Evolutionary conservation across 768 basidiomycete genomes (phyloP).

Genomic region (Calocybe cyanea): DNA sequence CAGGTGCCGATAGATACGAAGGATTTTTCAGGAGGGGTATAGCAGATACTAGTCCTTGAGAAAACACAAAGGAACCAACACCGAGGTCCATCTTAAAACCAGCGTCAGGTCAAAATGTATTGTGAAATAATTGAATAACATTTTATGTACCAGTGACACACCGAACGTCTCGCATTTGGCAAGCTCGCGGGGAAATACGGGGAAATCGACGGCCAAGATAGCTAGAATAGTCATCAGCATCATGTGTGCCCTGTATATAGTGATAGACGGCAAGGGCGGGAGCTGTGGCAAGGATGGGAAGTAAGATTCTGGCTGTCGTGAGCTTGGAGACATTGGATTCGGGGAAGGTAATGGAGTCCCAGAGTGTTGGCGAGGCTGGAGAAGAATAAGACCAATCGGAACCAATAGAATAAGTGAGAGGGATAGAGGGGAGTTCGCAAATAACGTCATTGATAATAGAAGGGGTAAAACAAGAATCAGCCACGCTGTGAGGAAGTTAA

Average conservation of each 20-base stretch:
- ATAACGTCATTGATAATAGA: constrained; percentile 77
- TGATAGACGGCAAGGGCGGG: constrained; percentile 70
- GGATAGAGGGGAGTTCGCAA: constrained; percentile 51
- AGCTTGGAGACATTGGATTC: constrained; percentile 11
- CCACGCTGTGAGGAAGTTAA: constrained; percentile 52
- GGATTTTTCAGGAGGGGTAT: constrained; percentile 72
- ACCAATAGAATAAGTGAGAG: constrained; percentile 48
- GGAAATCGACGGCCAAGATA: constrained; percentile 96
- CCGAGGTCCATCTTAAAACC: constrained; percentile 88
- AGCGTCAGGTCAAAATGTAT: constrained; percentile 7
- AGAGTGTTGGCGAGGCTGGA: constrained; percentile 35
- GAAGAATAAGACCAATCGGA: constrained; percentile 41
- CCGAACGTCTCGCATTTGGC: constrained; percentile 96
- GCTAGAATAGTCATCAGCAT: constrained; percentile 87
- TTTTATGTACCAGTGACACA: constrained; percentile 73
- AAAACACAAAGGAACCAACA: constrained; percentile 96
- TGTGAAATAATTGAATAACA: constrained; percentile 2
- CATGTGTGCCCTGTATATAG: constrained; percentile 91
- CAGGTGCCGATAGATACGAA: constrained; percentile 42
- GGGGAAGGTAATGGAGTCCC: constrained; percentile 53
- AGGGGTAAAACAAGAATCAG: constrained; percentile 68
- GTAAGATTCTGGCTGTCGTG: constrained; percentile 6
- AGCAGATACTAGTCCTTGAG: constrained; percentile 90
- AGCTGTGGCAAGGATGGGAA: constrained; percentile 17
- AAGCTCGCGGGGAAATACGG: constrained; percentile 80